Evolutionary conservation across 805 yeast genomes (phyloP), one percentile per base, ranked within the genome.

Genomic region (Kuraishia floccosa): DNA sequence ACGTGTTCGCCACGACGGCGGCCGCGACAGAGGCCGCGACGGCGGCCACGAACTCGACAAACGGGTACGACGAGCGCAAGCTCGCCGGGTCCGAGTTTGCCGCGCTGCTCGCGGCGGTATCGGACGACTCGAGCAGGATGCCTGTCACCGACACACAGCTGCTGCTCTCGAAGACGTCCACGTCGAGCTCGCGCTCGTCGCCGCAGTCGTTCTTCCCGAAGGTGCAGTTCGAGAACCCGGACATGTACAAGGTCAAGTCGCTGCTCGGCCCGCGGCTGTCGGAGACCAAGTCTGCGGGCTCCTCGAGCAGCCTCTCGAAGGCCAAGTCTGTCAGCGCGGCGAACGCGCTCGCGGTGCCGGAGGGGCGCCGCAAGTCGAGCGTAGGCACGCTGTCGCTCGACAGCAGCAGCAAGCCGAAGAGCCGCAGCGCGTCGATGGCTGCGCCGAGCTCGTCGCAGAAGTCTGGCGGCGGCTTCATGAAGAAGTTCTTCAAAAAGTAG

Each of bases 241-340:
- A 21, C 7, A 30, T 30, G n/a, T 21, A 30, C 10, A 30, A 16
- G 27, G 31, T 30, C 23, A 30, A 30, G 16, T 30, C 31, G 22
- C 22, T 30, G 27, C 18, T 30, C n/a, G n/a, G n/a, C n/a, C n/a
- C n/a, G n/a, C n/a, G n/a, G n/a, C n/a, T n/a, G n/a, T n/a, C n/a
- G n/a, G n/a, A n/a, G n/a, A n/a, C n/a, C n/a, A n/a, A n/a, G n/a
- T n/a, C n/a, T n/a, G n/a, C n/a, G n/a, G n/a, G n/a, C n/a, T n/a
- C n/a, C n/a, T n/a, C n/a, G n/a, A n/a, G n/a, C n/a, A n/a, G n/a
- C n/a, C n/a, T n/a, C n/a, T n/a, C n/a, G n/a, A n/a, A n/a, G n/a
- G n/a, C n/a, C n/a, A n/a, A n/a, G n/a, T n/a, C n/a, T n/a, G n/a
- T n/a, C n/a, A n/a, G n/a, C n/a, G n/a, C n/a, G n/a, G n/a, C n/a